phyloP scores from a whole-genome alignment of 768 basidiomycete genomes.

The Amanita thiersii region DNA sequence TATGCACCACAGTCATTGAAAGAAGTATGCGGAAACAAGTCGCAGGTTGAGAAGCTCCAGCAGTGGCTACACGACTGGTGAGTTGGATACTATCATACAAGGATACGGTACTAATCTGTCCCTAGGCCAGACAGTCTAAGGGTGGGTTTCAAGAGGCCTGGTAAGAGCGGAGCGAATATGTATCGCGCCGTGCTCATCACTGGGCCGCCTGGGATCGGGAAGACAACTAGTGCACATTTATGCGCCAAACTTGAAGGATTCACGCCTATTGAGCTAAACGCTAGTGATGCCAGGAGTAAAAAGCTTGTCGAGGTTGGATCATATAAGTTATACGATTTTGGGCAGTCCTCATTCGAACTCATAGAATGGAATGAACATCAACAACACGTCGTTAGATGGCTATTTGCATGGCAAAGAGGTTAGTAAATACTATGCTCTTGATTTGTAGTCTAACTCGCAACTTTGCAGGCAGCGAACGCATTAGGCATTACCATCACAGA shows the following conservation, averaged over 20 bases:
- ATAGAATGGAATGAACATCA: conserved; percentile 84
- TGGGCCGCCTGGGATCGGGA: conserved; percentile 95
- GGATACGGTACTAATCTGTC: conserved; percentile 1
- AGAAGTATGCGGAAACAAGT: conserved; percentile 95
- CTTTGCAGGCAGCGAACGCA: conserved; percentile 42
- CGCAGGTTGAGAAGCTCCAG: conserved; percentile 80
- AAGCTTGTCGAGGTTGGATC: conserved; percentile 82
- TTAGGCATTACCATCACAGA: conserved; percentile 71
- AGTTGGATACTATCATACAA: conserved; percentile 14
- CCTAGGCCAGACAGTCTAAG: conserved; percentile 68
- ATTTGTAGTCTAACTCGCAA: neutral
- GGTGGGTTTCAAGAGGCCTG: conserved; percentile 85
- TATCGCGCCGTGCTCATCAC: conserved; percentile 86
- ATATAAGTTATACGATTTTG: neutral
- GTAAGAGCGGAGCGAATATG: conserved; percentile 81
- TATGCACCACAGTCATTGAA: conserved; percentile 86
- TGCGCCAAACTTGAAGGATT: conserved; percentile 88
- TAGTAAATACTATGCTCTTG: conserved; percentile 10
- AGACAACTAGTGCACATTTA: conserved; percentile 93
- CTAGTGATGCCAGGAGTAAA: conserved; percentile 92
- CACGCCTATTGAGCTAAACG: conserved; percentile 92
- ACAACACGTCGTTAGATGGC: conserved; percentile 82
- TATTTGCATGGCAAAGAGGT: conserved; percentile 62
- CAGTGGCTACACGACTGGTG: conserved; percentile 88
- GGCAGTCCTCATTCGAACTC: neutral